A percentile compares a stretch with the other conserved stretches of the same genome.
Conservation (phyloP, 345 rosid species). For the Eucalyptus sideroxylon region DNA sequence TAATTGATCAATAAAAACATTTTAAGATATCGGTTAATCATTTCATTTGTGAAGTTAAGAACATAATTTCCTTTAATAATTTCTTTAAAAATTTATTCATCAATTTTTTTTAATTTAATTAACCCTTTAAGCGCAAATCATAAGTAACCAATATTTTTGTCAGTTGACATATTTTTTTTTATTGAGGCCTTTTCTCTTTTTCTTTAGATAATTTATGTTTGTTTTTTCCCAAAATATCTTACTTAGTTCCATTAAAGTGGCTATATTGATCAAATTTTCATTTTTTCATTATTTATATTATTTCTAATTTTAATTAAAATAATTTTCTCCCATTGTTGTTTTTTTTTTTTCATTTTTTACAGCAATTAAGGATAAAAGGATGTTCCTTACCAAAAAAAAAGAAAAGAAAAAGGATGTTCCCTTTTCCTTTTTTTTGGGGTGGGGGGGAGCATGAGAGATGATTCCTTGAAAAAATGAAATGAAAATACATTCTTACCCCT, state of each 20-base stretch:
- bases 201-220: neutral
- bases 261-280: neutral
- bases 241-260: neutral
- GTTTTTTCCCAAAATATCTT: neutral
- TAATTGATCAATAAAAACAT: neutral
- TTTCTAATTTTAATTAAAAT: neutral
- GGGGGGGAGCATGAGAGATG: neutral
- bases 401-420: neutral
- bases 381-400: too few species aligned
- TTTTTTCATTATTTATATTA: neutral
- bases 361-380: neutral
- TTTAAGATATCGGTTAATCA: neutral
- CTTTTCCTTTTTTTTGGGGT: too few species aligned
- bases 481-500: neutral
- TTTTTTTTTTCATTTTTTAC: neutral
- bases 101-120: neutral
- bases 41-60: neutral
- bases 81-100: fast-evolving
- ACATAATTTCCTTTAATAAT: neutral
- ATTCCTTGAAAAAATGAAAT: neutral
- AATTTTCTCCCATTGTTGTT: neutral
- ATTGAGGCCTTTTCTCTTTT: neutral
- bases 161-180: neutral
- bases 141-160: neutral
- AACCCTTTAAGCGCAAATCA: neutral